These are phyloP conservation scores for Rheum nobile DNA, from an alignment of 148 eudicot genomes.

Conservation along the genomic window DNA sequence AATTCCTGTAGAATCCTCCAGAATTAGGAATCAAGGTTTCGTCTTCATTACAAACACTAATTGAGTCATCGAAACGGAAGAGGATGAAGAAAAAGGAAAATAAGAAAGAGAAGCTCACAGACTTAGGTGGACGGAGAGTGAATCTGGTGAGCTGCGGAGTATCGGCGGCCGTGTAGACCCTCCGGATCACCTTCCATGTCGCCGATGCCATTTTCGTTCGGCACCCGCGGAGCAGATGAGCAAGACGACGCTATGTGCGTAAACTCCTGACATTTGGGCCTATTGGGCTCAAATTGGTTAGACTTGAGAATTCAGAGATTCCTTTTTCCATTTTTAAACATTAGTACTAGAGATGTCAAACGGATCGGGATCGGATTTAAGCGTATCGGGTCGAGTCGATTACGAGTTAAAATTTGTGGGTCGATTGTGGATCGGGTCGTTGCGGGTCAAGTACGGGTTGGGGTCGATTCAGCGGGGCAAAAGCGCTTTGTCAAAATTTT, in stretches of 20 bases:
- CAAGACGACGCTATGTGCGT: no score
- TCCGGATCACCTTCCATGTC: conserved; percentile 22
- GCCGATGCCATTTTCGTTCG: background rate
- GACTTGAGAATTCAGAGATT: no score
- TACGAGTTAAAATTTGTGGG: no score
- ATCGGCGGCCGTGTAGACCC: conserved; percentile 25
- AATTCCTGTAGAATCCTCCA: background rate
- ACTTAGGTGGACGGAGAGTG: conserved; percentile 51
- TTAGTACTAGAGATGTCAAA: no score
- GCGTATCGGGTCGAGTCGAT: no score
- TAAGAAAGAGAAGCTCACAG: conserved; percentile 27
- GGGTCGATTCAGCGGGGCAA: no score
- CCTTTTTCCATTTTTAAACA: no score
- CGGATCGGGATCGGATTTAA: no score
- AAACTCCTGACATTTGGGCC: background rate
- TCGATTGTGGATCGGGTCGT: no score
- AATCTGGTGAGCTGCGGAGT: conserved; percentile 57
- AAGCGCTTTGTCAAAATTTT: no score
- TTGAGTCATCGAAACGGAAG: background rate
- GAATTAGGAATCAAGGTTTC: background rate
- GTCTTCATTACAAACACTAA: background rate
- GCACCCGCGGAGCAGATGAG: no score
- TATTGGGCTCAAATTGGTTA: background rate
- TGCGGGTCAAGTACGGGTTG: no score
- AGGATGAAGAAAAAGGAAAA: background rate